Conservation (phyloP, 2,329 filamentous ascomycete genomes). For the Cordyceps javanica region DNA sequence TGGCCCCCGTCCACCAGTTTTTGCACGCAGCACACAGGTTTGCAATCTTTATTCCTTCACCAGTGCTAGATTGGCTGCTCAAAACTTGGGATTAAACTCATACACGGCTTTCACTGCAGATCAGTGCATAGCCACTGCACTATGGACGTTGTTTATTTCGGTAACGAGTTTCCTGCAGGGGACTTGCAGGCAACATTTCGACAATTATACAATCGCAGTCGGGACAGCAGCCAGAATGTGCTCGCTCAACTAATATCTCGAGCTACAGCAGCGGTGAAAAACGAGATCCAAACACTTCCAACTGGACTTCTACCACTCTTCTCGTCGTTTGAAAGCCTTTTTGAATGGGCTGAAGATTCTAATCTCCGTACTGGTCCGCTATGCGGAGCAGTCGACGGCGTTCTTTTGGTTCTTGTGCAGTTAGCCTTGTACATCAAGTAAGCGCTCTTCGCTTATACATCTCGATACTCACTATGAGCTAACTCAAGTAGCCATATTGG, state of each 20-base stretch:
- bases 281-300: neutral
- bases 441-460: constrained; percentile 11
- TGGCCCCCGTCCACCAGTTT: neutral
- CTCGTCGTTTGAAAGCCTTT: constrained; percentile 31
- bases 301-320: constrained; percentile 22
- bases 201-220: neutral
- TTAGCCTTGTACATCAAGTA: constrained; percentile 40
- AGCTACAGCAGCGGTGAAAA: neutral
- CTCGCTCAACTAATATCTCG: neutral
- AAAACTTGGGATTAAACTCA: neutral
- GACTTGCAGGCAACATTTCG: neutral
- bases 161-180: constrained; percentile 3
- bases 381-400: constrained; percentile 38
- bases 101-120: neutral
- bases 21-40: neutral
- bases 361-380: constrained; percentile 34
- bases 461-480: neutral
- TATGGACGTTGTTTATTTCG: neutral
- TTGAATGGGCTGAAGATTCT: constrained; percentile 25
- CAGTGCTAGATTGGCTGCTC: neutral
- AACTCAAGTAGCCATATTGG: neutral
- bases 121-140: neutral
- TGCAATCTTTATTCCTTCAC: neutral
- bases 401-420: constrained; percentile 34
- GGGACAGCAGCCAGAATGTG: neutral